phyloP scores from a whole-genome alignment of 805 yeast species.

The Wickerhamia fluorescens region DNA sequence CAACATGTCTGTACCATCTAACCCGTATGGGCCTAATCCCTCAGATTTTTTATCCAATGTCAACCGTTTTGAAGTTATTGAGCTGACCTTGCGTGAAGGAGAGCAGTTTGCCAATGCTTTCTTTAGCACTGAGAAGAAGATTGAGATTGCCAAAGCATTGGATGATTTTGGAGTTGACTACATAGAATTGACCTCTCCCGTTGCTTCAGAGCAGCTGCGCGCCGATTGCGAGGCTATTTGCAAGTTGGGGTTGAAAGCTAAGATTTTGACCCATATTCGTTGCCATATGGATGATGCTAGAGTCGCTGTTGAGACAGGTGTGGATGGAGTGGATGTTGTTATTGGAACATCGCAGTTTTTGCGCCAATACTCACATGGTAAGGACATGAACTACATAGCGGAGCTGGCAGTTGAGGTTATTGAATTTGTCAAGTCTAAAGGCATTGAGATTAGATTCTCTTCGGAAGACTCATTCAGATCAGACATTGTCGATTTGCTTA shows the following conservation, averaged over 20 bases:
- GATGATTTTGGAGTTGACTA: slow-evolving; percentile 58
- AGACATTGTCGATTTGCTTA: slow-evolving; percentile 52
- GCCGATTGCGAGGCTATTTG: slow-evolving; percentile 53
- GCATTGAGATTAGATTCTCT: slow-evolving; percentile 51
- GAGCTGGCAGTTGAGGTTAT: slow-evolving; percentile 52
- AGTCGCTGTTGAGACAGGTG: slow-evolving; percentile 57
- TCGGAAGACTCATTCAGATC: slow-evolving; percentile 58
- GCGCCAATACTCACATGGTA: slow-evolving; percentile 53
- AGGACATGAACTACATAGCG: slow-evolving; percentile 54
- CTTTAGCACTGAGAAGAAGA: slow-evolving; percentile 48
- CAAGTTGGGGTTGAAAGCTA: slow-evolving; percentile 51
- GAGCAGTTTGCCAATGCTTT: slow-evolving; percentile 61
- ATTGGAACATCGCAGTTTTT: slow-evolving; percentile 54
- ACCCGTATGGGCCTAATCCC: slow-evolving; percentile 57
- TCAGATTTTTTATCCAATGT: slow-evolving; percentile 52
- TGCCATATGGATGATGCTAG: slow-evolving; percentile 58
- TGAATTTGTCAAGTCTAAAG: slow-evolving; percentile 54
- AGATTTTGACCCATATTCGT: slow-evolving; percentile 52
- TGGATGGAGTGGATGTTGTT: slow-evolving; percentile 56
- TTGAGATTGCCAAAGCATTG: slow-evolving; percentile 53
- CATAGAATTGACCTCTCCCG: slow-evolving; percentile 54
- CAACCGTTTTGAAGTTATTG: slow-evolving; percentile 45
- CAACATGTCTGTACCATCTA: slow-evolving; percentile 16
- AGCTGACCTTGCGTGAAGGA: slow-evolving; percentile 56
- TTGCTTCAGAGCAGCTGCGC: slow-evolving; percentile 52